Conservation (phyloP, 805 yeast genomes). For the Millerozyma miso region DNA sequence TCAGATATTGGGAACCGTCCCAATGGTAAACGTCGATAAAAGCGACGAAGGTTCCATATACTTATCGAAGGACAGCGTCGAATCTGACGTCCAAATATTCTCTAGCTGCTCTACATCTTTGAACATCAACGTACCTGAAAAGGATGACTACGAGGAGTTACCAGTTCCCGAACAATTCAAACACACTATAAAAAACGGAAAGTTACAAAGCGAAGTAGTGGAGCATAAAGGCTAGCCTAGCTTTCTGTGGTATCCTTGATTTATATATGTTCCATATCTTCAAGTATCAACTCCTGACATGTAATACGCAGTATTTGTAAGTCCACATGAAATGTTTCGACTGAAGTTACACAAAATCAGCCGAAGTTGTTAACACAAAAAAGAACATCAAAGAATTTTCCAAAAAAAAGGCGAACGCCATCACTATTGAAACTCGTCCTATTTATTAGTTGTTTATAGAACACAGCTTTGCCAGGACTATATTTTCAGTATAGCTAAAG, state of each 20-base stretch:
- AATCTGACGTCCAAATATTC: constrained; percentile 61
- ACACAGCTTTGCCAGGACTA: background rate
- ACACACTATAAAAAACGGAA: constrained; percentile 62
- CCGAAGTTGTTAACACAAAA: constrained; percentile 3
- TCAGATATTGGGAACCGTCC: constrained; percentile 78
- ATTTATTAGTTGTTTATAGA: background rate
- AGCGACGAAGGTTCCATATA: constrained; percentile 82
- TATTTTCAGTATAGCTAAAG: background rate
- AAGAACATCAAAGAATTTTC: constrained; percentile 8
- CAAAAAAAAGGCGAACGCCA: constrained; percentile 4
- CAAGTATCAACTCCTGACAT: background rate
- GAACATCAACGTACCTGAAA: constrained; percentile 77
- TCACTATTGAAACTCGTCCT: background rate
- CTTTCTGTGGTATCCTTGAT: background rate
- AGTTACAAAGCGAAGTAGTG: constrained; percentile 65
- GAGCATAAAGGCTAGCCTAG: constrained; percentile 66
- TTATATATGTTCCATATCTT: background rate
- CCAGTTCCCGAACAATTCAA: constrained; percentile 91
- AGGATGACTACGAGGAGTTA: constrained; percentile 70
- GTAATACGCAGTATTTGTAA: background rate
- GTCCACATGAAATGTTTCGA: background rate
- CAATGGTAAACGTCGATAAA: constrained; percentile 84
- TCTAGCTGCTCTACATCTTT: constrained; percentile 82
- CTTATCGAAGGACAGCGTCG: constrained; percentile 66
- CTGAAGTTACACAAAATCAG: constrained; percentile 6